Percentiles rank a stretch among this genome's conserved stretches.
These are phyloP conservation scores for Albophoma yamanashiensis DNA, from an alignment of 2,329 filamentous ascomycete genomes.

Conservation along the genomic window DNA sequence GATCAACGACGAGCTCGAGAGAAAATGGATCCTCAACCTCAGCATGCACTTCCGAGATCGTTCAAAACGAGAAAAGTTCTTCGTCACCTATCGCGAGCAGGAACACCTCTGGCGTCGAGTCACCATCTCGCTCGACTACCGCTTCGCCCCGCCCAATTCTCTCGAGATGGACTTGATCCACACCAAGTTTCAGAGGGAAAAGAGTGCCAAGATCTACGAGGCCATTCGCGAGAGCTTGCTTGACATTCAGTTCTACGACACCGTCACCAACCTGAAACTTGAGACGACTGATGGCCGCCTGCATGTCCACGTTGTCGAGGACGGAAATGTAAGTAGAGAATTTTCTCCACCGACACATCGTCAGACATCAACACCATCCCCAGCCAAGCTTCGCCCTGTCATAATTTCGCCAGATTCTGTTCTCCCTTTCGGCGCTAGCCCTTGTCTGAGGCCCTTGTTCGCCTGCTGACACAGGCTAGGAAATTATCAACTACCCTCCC, in stretches of 20 bases:
- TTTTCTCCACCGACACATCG: background rate
- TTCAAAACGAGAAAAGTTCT: conserved; percentile 92
- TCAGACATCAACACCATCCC: background rate
- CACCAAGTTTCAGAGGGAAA: conserved; percentile 78
- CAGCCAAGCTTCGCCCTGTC: background rate
- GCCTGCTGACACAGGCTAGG: conserved; percentile 28
- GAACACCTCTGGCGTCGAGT: conserved; percentile 75
- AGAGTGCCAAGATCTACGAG: conserved; percentile 87
- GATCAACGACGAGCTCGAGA: conserved; percentile 74
- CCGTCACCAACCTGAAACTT: conserved; percentile 90
- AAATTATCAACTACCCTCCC: conserved; percentile 81
- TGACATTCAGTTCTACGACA: conserved; percentile 95
- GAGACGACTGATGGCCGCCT: conserved; percentile 80
- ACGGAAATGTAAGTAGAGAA: conserved; percentile 56
- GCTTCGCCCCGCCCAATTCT: conserved; percentile 66
- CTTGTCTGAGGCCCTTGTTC: background rate
- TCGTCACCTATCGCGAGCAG: conserved; percentile 82
- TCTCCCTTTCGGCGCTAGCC: background rate
- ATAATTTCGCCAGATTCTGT: background rate
- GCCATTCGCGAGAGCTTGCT: conserved; percentile 81
- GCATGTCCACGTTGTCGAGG: conserved; percentile 96
- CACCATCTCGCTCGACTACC: conserved; percentile 90
- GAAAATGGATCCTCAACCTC: conserved; percentile 88
- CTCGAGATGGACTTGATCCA: conserved; percentile 73
- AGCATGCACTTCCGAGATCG: conserved; percentile 97